Percentiles rank a stretch among this genome's conserved stretches.
phyloP scores from a whole-genome alignment of 306 rosid species.

The Dryas drummondii region DNA sequence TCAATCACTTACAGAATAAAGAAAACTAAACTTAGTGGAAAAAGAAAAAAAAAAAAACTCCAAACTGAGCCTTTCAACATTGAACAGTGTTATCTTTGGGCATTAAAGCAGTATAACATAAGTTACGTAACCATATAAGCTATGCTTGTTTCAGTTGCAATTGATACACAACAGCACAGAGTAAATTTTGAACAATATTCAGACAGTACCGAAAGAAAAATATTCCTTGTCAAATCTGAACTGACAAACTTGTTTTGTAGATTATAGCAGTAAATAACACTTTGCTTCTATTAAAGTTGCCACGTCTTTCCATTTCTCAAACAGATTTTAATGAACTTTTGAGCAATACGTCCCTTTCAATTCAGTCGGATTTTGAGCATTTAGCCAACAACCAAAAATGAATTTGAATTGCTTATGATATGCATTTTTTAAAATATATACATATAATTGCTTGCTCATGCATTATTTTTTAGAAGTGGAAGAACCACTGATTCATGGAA shows the following conservation, averaged over 20 bases:
- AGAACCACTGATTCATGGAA: neutral
- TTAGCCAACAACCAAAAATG: neutral
- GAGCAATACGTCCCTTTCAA: neutral
- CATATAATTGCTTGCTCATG: neutral
- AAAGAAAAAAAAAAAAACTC: too few species aligned
- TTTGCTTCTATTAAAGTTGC: too few species aligned
- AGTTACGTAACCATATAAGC: neutral
- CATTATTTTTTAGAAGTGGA: neutral
- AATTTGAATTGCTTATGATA: neutral
- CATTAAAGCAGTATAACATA: neutral
- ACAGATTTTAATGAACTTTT: neutral
- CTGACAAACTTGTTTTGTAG: too few species aligned
- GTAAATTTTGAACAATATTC: neutral
- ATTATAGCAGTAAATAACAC: too few species aligned
- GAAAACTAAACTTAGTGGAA: too few species aligned
- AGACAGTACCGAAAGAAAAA: neutral
- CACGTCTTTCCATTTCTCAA: neutral
- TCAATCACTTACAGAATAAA: too few species aligned
- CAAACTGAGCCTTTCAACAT: too few species aligned
- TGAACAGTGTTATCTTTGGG: neutral
- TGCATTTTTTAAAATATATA: neutral
- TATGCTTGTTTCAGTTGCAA: neutral
- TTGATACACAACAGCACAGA: neutral
- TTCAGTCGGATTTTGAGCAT: neutral
- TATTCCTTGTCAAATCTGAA: neutral